Evolutionary conservation across 2,329 filamentous ascomycete species (phyloP).

Genomic region (Aureobasidium sp.): DNA sequence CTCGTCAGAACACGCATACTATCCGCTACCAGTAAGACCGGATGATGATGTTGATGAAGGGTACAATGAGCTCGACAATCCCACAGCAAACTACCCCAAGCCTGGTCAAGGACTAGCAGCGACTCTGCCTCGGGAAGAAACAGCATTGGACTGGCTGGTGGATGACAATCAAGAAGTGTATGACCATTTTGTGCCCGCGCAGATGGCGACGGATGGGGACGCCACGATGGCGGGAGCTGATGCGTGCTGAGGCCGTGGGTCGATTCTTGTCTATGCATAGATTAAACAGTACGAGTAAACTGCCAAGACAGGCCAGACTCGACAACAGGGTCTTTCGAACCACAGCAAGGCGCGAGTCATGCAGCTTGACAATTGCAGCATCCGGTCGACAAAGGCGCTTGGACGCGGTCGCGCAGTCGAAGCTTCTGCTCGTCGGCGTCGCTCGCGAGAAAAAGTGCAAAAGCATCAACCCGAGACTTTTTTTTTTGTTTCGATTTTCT

Average conservation of each 20-base stretch:
- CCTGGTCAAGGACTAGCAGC: slow-evolving; percentile 53
- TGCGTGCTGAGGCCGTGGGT: background rate
- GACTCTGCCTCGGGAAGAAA: slow-evolving; percentile 48
- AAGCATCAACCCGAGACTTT: no score
- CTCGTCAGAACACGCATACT: slow-evolving; percentile 18
- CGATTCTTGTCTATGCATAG: no score
- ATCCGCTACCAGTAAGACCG: slow-evolving; percentile 20
- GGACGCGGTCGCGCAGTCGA: no score
- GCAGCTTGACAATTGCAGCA: no score
- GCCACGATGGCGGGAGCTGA: slow-evolving; percentile 11
- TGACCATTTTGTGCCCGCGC: slow-evolving; percentile 11
- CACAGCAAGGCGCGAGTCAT: background rate
- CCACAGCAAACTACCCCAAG: slow-evolving; percentile 54
- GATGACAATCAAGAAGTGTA: slow-evolving; percentile 44
- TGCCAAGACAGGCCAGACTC: slow-evolving; percentile 1
- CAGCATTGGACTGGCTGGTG: slow-evolving; percentile 56
- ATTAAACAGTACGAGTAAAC: no score
- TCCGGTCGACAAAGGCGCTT: background rate
- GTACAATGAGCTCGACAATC: slow-evolving; percentile 47
- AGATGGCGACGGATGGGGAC: background rate
- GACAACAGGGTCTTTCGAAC: background rate
- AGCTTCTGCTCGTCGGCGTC: no score
- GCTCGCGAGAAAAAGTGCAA: no score
- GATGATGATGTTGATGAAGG: slow-evolving; percentile 46
- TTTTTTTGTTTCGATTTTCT: background rate